These are phyloP conservation scores for Saksenaea vasiformis DNA, from an alignment of 371 early-diverging fungal species.

Conservation along the genomic window DNA sequence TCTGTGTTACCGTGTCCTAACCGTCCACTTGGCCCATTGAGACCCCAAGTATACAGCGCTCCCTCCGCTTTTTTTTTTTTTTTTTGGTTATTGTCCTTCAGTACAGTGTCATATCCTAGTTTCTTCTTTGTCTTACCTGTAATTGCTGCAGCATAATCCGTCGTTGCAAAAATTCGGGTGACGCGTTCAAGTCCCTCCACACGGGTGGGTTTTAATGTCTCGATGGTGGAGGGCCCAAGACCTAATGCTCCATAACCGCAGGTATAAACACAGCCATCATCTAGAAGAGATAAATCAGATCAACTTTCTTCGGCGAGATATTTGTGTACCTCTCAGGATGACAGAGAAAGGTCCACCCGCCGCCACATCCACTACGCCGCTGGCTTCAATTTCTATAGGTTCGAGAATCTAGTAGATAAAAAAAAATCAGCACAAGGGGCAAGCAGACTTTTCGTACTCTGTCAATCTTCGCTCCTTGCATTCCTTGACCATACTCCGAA, in stretches of 20 bases:
- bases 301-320: too few species aligned
- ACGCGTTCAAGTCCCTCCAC: conserved; percentile 37
- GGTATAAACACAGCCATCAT: conserved; percentile 61
- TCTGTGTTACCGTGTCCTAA: conserved; percentile 51
- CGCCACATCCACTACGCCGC: conserved; percentile 58
- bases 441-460: conserved; percentile 44
- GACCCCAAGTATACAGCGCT: conserved; percentile 61
- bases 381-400: conserved; percentile 47
- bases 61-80: conserved; percentile 35
- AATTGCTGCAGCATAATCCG: conserved; percentile 64
- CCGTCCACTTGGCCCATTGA: conserved; percentile 55
- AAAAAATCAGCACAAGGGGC: not conserved
- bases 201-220: conserved; percentile 46
- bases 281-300: conserved; percentile 7
- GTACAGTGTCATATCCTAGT: too few species aligned
- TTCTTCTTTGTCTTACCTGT: too few species aligned
- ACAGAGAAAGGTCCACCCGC: conserved; percentile 78
- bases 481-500: conserved; percentile 81
- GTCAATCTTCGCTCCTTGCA: conserved; percentile 71
- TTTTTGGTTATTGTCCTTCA: not conserved
- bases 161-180: conserved; percentile 50
- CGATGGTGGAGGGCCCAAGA: conserved; percentile 47
- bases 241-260: conserved; percentile 81
- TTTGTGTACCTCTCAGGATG: conserved; percentile 57
- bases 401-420: conserved; percentile 54